These are phyloP conservation scores for Wickerhamiella shivajii DNA, from an alignment of 805 yeast species.

Conservation along the genomic window DNA sequence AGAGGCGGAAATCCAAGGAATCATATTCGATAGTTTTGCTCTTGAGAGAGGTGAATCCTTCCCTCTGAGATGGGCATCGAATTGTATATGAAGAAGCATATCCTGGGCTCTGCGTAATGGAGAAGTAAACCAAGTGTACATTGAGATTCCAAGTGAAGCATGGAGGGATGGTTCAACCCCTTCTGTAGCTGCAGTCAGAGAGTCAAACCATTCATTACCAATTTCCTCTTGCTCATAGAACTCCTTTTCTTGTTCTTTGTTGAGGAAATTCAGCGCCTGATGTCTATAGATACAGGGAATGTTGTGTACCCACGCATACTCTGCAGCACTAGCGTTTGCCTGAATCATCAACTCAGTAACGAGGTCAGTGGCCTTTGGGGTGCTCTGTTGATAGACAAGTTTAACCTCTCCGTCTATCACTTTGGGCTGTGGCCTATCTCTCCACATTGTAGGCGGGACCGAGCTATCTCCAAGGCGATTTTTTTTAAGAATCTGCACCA, in stretches of 20 bases:
- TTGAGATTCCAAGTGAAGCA: slow-evolving; percentile 43
- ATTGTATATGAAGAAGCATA: slow-evolving; percentile 64
- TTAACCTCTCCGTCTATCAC: not conserved
- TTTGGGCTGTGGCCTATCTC: not conserved
- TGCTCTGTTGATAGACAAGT: not conserved
- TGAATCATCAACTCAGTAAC: slow-evolving; percentile 78
- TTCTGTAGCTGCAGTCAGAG: slow-evolving; percentile 39
- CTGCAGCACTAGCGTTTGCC: slow-evolving; percentile 40
- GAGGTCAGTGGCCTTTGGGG: slow-evolving; percentile 34
- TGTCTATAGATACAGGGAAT: slow-evolving; percentile 21
- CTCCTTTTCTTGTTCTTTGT: slow-evolving; percentile 17
- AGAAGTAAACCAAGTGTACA: slow-evolving; percentile 69
- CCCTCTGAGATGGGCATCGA: slow-evolving; percentile 32
- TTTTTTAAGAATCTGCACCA: slow-evolving; percentile 20
- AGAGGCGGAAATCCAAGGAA: slow-evolving; percentile 7
- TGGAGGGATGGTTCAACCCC: slow-evolving; percentile 37
- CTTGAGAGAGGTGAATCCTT: slow-evolving; percentile 10
- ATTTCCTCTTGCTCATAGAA: slow-evolving; percentile 15
- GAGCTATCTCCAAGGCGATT: not conserved
- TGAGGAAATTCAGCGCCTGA: slow-evolving; percentile 19
- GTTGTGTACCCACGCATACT: slow-evolving; percentile 13
- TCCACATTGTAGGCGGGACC: not conserved
- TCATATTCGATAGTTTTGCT: not conserved
- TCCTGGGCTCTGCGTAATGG: slow-evolving; percentile 80
- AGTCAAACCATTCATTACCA: slow-evolving; percentile 30